Percentiles rank a stretch among this genome's conserved stretches.
Conservation (phyloP, 495 filamentous ascomycete genomes). For the Penicillium steckii region DNA sequence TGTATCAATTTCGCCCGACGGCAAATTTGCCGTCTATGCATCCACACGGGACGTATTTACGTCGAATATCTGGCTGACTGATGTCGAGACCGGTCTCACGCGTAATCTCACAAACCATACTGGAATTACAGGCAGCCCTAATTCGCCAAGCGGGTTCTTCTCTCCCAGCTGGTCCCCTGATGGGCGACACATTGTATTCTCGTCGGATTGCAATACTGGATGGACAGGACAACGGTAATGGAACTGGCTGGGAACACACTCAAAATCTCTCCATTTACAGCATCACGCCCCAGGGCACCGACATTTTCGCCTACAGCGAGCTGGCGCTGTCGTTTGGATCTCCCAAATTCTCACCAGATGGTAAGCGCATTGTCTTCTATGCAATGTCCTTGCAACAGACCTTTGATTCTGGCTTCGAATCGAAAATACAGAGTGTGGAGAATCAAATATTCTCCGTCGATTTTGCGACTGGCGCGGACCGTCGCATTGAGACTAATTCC, state of each 20-base stretch:
- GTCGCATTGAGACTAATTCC: slow-evolving; percentile 1
- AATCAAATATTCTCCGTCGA: slow-evolving; percentile 9
- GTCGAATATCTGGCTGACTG: slow-evolving; percentile 16
- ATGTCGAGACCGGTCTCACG: slow-evolving; percentile 6
- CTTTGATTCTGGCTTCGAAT: background rate
- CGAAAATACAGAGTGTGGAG: background rate
- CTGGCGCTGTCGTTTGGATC: slow-evolving; percentile 7
- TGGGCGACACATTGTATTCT: slow-evolving; percentile 16
- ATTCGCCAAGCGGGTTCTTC: slow-evolving; percentile 16
- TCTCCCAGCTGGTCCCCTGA: slow-evolving; percentile 27
- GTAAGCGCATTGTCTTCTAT: slow-evolving; percentile 17
- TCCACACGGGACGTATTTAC: slow-evolving; percentile 12
- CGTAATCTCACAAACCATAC: slow-evolving; percentile 16
- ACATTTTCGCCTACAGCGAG: slow-evolving; percentile 1
- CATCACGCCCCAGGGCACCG: slow-evolving; percentile 6
- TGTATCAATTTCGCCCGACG: slow-evolving; percentile 8
- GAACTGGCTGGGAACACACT: slow-evolving; percentile 17
- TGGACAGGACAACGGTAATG: slow-evolving; percentile 15
- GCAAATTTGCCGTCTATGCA: slow-evolving; percentile 9
- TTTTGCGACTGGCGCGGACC: slow-evolving; percentile 9
- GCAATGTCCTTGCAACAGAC: slow-evolving; percentile 11
- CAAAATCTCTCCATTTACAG: slow-evolving; percentile 12
- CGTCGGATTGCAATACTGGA: slow-evolving; percentile 15
- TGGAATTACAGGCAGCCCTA: background rate
- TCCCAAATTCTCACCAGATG: slow-evolving; percentile 16